Percentiles rank a stretch among this genome's conserved stretches.
Conservation (phyloP, 1,284 basidiomycete species). For the Volvariella volvacea region DNA sequence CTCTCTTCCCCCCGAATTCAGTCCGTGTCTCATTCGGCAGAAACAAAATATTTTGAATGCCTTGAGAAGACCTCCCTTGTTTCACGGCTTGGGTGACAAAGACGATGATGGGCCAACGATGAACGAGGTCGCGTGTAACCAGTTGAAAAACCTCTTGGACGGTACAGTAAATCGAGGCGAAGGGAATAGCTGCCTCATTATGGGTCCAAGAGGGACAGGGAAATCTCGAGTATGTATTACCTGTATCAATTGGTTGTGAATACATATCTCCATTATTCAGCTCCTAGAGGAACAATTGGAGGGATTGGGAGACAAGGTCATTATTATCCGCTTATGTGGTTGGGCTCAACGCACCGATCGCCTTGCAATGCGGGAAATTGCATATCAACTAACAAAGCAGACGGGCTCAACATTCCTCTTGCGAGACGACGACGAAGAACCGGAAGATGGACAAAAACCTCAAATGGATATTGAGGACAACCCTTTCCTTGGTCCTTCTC, state of each 20-base stretch:
- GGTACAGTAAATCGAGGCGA: conserved; percentile 77
- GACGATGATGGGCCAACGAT: conserved; percentile 28
- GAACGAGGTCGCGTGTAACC: conserved; percentile 43
- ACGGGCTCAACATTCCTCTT: conserved; percentile 50
- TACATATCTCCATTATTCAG: conserved; percentile 3
- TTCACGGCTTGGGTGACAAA: conserved; percentile 23
- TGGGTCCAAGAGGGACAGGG: conserved; percentile 79
- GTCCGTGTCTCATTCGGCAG: conserved; percentile 42
- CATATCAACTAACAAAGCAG: conserved; percentile 70
- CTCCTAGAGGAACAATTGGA: conserved; percentile 47
- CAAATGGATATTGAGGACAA: conserved; percentile 24
- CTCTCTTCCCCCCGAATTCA: conserved; percentile 14
- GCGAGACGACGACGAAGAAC: conserved; percentile 16
- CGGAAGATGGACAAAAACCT: conserved; percentile 15
- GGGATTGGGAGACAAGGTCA: conserved; percentile 40
- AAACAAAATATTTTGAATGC: conserved; percentile 50
- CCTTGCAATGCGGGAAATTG: conserved; percentile 89
- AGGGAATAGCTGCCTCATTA: conserved; percentile 84
- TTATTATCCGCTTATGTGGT: conserved; percentile 81
- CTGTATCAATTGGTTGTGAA: neutral
- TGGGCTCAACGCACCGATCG: conserved; percentile 80
- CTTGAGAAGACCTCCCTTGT: conserved; percentile 18
- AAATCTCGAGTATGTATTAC: conserved; percentile 66
- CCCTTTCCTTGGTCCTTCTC: conserved; percentile 26
- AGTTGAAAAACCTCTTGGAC: conserved; percentile 55